Base-by-base conservation (phyloP, 257 asterid genomes). In the Nicotiana tomentosiformis region DNA sequence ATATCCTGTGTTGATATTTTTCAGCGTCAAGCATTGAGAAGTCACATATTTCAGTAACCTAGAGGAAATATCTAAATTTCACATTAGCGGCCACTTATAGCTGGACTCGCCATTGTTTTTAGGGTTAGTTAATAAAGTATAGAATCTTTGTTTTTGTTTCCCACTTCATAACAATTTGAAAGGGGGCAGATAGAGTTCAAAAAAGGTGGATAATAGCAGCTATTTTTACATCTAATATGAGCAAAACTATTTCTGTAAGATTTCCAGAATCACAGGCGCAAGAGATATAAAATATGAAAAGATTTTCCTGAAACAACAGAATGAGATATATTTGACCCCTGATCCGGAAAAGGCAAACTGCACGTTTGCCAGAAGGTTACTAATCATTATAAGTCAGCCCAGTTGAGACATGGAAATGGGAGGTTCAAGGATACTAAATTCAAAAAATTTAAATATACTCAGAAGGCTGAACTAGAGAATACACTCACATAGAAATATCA, bases 401-500 rank as follows among this genome's bases (percentile, higher is more conserved):
- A 74, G 16, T 74, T 74, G 26, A 74, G 43, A 49, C 80, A 23
- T 43, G 77, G 56, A 69, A 69, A 43, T 16, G 20, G 78, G 60
- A 72, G 78, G 56, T 46, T 12, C 30, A 46, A 72, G 60, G 14
- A 72, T 46, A 46, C 78, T 46, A 23, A 46, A 43, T 20, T 72
- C 37, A 68, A 18, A 66, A 70, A 80, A 39, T 7, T 1, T 1
- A 57, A 55, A 4, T 62, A 33, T 20, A 80, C 35, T 68, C 77
- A 66, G 64, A 69, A 35, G 82, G 78, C 39, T 29, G 57, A 43
- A 72, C 58, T 39, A 72, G 83, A 60, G 67, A 84, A 57, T 46
- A 67, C 68, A 87, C 99, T 91, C 93, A 96, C 99, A 93, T 96
- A 77, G 92, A 86, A 39, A 94, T 90, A 87, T 96, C 99, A 86